Base-by-base conservation (phyloP, 1,139 yeast genomes). In the Pichia norvegensis region DNA sequence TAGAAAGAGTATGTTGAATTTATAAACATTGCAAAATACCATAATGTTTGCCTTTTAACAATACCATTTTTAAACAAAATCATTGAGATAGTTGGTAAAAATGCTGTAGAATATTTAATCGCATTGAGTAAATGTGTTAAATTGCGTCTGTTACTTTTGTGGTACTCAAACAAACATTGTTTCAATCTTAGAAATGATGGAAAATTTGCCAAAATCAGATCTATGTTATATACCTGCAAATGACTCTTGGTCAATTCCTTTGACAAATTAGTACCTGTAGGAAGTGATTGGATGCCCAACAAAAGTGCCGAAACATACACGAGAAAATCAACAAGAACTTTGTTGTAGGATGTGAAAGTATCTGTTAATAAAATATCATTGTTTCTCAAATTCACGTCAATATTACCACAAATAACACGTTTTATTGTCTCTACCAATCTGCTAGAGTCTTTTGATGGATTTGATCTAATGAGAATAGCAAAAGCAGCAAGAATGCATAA, bases 351-450 rank as follows among this genome's bases (percentile, higher is more conserved):
- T 1, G 92, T 83, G 44, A 88, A 67, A 4, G 87, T 79, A 67
- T 88, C 97, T 8, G 95, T 79, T 10, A 87, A 64, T 47, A 90
- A 65, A 42, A 87, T 84, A 60, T 88, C 95, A 48, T 85, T 84
- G 27, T 85, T 79, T 57, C 96, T 69, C 66, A 78, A 67, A 36
- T 73, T 70, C 23, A 65, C 55, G 54, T 82, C 79, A 50, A 84
- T 76, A 11, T 69, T 67, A 6, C 94, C 87, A 42, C 67, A 40
- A 21, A 74, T 41, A 42, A 82, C 67, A 52, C 96, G 64, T 55
- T 70, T 66, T 50, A 76, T 54, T 19, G 85, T 74, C 43, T 76
- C 62, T 52, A 64, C 64, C 29, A 74, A 64, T 40, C 81, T 63
- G 35, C 64, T 58, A 45, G 74, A 74, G 10, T 78, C 82, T 27